Conservation (phyloP, 2,329 filamentous ascomycete genomes). For the Pezicula carpinea region DNA sequence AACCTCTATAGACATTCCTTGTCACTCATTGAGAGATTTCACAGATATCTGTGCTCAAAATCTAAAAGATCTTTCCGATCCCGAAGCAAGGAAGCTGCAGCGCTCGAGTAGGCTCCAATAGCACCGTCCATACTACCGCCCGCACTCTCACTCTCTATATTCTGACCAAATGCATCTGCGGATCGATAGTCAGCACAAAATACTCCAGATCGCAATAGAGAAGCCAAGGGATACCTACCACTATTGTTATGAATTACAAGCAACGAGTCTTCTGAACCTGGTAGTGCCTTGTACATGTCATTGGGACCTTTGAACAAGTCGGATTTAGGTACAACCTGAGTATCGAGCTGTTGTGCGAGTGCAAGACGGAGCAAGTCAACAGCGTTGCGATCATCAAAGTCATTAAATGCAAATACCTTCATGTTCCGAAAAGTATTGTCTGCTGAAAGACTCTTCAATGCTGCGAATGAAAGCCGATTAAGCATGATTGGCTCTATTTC, state of each 20-base stretch:
- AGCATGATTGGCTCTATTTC: slow-evolving; percentile 14
- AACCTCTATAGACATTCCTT: too few species aligned
- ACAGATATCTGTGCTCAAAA: slow-evolving; percentile 4
- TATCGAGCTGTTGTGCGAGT: slow-evolving; percentile 11
- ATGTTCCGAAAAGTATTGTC: slow-evolving; percentile 17
- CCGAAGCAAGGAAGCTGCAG: slow-evolving; percentile 21
- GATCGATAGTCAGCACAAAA: not conserved
- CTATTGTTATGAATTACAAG: slow-evolving; percentile 26
- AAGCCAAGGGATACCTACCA: not conserved
- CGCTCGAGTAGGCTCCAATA: slow-evolving; percentile 21
- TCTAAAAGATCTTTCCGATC: slow-evolving; percentile 18
- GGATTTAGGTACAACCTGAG: slow-evolving; percentile 11
- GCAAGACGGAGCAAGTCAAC: slow-evolving; percentile 10
- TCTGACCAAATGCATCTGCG: slow-evolving; percentile 25
- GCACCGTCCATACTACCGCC: slow-evolving; percentile 25
- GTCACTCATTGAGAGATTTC: not conserved
- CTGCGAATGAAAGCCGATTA: slow-evolving; percentile 18
- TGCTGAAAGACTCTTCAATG: slow-evolving; percentile 14
- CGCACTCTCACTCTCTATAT: slow-evolving; percentile 22
- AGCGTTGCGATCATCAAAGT: slow-evolving; percentile 16
- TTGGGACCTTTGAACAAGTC: slow-evolving; percentile 14
- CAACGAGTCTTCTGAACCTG: slow-evolving; percentile 11
- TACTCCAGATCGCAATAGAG: not conserved
- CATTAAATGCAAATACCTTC: slow-evolving; percentile 20
- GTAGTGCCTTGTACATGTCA: slow-evolving; percentile 1